phyloP scores from a whole-genome alignment of 129 eudicot genomes.

The Saposhnikovia divaricata region DNA sequence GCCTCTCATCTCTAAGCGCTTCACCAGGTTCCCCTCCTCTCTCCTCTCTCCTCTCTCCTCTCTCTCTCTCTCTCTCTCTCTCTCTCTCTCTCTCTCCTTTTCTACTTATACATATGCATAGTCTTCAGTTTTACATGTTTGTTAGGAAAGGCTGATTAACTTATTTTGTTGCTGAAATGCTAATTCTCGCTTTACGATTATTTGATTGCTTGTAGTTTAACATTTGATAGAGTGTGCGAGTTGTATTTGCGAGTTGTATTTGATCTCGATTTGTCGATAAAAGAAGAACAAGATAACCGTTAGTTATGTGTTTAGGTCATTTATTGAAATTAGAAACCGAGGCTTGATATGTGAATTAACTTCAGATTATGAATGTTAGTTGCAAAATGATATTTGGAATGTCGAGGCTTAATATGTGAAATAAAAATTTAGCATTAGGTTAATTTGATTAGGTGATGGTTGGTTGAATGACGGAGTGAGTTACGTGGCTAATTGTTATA shows the following conservation, averaged over 20 bases:
- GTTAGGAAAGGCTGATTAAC: not conserved
- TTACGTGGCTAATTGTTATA: not conserved
- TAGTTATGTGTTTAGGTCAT: not conserved
- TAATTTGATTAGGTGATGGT: not conserved
- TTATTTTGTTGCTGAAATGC: not conserved
- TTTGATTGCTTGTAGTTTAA: not conserved
- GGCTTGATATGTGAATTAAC: not conserved
- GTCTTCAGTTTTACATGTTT: not conserved
- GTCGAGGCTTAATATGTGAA: not conserved
- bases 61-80: not conserved
- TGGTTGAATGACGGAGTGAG: not conserved
- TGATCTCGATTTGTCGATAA: not conserved
- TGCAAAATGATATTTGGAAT: not conserved
- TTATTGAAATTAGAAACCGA: not conserved
- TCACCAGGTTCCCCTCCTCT: not conserved
- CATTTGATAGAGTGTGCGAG: not conserved
- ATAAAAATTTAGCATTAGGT: too few species aligned
- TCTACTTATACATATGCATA: too few species aligned
- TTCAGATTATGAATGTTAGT: not conserved
- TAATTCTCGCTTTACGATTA: not conserved
- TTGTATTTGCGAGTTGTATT: not conserved
- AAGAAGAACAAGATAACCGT: not conserved
- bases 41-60: not conserved
- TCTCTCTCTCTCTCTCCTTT: not conserved
- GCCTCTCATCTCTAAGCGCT: slow-evolving; percentile 89